Evolutionary conservation across 2,329 filamentous ascomycete genomes (phyloP).

Genomic region (Ascochyta clinopodiicola): DNA sequence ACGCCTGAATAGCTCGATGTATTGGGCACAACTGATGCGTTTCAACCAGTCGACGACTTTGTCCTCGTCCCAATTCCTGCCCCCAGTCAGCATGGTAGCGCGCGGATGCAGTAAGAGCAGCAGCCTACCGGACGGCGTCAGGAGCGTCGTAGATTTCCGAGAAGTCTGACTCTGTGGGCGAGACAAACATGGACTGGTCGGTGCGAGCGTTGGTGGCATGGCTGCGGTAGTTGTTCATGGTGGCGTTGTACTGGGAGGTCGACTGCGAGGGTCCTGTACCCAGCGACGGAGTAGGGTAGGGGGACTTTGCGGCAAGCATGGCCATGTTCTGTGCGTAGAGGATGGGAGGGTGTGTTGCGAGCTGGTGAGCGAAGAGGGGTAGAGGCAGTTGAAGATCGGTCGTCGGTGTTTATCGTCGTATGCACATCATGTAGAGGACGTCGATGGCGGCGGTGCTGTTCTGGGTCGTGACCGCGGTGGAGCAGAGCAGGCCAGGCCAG

Average conservation of each 20-base stretch:
- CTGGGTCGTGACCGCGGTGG: not conserved
- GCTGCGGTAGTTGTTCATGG: constrained; percentile 44
- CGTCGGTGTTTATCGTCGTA: constrained; percentile 12
- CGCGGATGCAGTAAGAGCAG: not conserved
- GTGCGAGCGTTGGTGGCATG: constrained; percentile 41
- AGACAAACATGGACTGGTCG: constrained; percentile 68
- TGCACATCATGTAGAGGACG: constrained; percentile 24
- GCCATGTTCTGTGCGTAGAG: constrained; percentile 61
- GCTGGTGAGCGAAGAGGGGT: not conserved
- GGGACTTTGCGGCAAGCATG: constrained; percentile 78
- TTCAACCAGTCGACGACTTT: constrained; percentile 89
- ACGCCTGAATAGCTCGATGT: constrained; percentile 85
- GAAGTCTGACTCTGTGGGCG: constrained; percentile 92
- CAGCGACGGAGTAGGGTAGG: constrained; percentile 66
- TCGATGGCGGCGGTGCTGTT: not conserved
- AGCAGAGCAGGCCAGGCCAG: not conserved
- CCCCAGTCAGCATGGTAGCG: constrained; percentile 22
- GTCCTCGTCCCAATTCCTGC: constrained; percentile 82
- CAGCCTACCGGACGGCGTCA: constrained; percentile 59
- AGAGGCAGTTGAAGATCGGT: constrained; percentile 1
- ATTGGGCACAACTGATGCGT: constrained; percentile 91
- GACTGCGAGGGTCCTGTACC: constrained; percentile 39
- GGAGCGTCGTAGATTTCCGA: constrained; percentile 77
- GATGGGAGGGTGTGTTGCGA: not conserved
- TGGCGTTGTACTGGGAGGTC: constrained; percentile 45